Percentiles rank a stretch among this genome's conserved stretches.
Conservation (phyloP, 306 rosid species). For the Malus orientalis region DNA sequence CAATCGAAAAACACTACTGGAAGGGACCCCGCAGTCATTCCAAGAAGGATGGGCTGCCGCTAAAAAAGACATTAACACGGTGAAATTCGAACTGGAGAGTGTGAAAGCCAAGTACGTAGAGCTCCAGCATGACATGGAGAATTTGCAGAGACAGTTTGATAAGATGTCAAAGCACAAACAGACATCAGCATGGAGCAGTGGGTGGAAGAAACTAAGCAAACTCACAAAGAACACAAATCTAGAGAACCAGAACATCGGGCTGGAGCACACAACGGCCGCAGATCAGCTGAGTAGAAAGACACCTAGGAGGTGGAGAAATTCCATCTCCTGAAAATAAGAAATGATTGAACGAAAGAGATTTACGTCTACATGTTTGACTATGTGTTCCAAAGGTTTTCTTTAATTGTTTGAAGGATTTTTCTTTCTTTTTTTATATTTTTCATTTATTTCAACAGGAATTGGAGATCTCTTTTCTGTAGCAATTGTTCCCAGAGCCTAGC, state of each 20-base stretch:
- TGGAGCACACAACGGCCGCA: conserved; percentile 24
- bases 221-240: conserved; percentile 46
- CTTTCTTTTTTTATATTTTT: not conserved
- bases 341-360: not conserved
- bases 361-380: not conserved
- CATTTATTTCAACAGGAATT: not conserved
- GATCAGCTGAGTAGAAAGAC: conserved; percentile 55
- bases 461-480: not conserved
- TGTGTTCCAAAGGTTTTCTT: not conserved
- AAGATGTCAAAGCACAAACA: conserved; percentile 78
- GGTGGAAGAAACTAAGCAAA: conserved; percentile 95
- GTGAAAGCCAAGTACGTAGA: conserved; percentile 77
- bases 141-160: conserved; percentile 83
- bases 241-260: conserved; percentile 47
- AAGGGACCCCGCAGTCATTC: conserved; percentile 92
- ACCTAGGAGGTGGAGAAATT: conserved; percentile 93
- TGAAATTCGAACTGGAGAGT: conserved; percentile 85
- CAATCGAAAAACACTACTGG: conserved; percentile 74
- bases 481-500: not conserved
- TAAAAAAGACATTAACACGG: conserved; percentile 86
- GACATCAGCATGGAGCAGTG: conserved; percentile 83
- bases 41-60: conserved; percentile 97
- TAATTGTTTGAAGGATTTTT: not conserved
- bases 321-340: conserved; percentile 48
- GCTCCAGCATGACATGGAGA: conserved; percentile 82